These are phyloP conservation scores for Vitis hybrid DNA, from an alignment of 177 flowering plant genomes.

Conservation along the genomic window DNA sequence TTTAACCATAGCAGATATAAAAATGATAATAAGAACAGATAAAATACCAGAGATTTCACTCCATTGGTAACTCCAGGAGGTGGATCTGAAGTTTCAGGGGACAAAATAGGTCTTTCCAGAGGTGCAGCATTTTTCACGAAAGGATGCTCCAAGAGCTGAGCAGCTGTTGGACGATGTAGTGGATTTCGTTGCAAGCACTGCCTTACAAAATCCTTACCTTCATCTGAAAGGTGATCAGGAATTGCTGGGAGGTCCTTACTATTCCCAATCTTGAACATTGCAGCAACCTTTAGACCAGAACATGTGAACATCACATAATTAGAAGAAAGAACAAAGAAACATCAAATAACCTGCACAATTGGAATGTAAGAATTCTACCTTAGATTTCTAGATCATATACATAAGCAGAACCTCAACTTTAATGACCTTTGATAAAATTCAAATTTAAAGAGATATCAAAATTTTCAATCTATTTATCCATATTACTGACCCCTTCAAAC, in stretches of 20 bases:
- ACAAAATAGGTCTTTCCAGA: conserved; percentile 29
- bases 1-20: not conserved
- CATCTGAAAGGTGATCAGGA: conserved; percentile 78
- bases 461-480: not conserved
- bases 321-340: conserved; percentile 1
- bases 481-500: conserved; percentile 81
- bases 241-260: conserved; percentile 83
- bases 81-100: conserved; percentile 31
- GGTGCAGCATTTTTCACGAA: conserved; percentile 59
- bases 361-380: not conserved
- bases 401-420: not conserved
- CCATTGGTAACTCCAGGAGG: conserved; percentile 24
- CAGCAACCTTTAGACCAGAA: conserved; percentile 59
- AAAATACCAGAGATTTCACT: conserved; percentile 33
- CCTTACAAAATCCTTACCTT: conserved; percentile 73
- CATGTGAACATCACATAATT: conserved; percentile 13
- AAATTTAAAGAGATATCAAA: not conserved
- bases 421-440: not conserved
- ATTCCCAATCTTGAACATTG: conserved; percentile 88
- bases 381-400: not conserved
- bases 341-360: not conserved
- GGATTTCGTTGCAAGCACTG: conserved; percentile 82
- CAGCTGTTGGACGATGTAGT: conserved; percentile 63
- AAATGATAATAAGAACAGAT: not conserved
- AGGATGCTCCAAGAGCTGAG: conserved; percentile 72